Base-by-base conservation (phyloP, 768 basidiomycete species). In the Russula sp. region DNA sequence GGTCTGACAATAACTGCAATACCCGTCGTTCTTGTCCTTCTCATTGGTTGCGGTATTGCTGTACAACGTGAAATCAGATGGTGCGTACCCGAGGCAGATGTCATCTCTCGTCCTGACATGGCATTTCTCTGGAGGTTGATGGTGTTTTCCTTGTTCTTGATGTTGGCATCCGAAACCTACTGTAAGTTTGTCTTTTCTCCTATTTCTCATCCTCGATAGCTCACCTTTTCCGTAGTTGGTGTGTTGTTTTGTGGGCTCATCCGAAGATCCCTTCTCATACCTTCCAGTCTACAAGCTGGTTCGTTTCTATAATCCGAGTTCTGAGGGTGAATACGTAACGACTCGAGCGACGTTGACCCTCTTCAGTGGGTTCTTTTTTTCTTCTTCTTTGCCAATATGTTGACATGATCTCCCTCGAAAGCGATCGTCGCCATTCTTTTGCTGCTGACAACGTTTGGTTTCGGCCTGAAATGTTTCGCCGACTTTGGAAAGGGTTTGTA, bases 401-500 rank as follows among this genome's bases (percentile, higher is more conserved):
- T 59, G 44, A 53, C 38, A 57, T 60, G 50, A 48, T 22, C 16
- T 57, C 48, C 30, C 28, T 14, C n/a, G 38, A 32, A 67, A 94
- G 92, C 89, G 26, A 82, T 92, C 66, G 80, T 87, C 58, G 84
- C 91, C 0, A 90, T 93, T 75, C 59, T 93, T 18, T 79, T 93
- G 50, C 74, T 93, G 32, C 81, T 91, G 61, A 73, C 78, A n/a
- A 90, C 89, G 13, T 91, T 94, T 70, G 80, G 77, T 14, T 81
- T 93, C 30, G 92, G 92, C 24, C 72, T 92, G 24, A 84, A 86
- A 57, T 94, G 92, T 73, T 89, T 90, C 78, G 72, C 79, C 32
- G 91, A 93, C 77, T 94, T 94, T 71, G 87, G 89, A 74, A 84
- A 84, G 72, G 92, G 92, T n/a, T 77, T 94, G 22, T 78, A 80